Base-by-base conservation (phyloP, 495 filamentous ascomycete genomes). In the Aspergillus conjunctus region DNA sequence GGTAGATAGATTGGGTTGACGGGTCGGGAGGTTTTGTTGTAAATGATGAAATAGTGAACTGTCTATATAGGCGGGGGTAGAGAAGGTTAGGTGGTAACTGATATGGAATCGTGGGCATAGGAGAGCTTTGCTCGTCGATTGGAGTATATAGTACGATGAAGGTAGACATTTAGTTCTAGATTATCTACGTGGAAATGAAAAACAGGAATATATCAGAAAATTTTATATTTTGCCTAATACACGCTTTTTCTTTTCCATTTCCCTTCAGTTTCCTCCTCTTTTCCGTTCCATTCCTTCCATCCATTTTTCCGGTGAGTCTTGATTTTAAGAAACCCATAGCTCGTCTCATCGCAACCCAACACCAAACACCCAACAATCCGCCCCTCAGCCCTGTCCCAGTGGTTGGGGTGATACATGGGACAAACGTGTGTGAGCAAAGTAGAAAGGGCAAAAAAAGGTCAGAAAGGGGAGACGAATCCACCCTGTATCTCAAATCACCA, bases 191-290 rank as follows among this genome's bases (percentile, higher is more conserved):
- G 2, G 49, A 9, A 20, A 20, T 12, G 2, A 54, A 12, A 11
- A 37, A 49, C n/a, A 30, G 22, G 10, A 20, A 20, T 11, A 45
- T 18, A 20, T 46, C 5, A 48, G 39, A 48, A 26, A 26, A 17
- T 48, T 48, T 56, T 56, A 46, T 56, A 45, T 56, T 56, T 48
- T 43, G 31, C 54, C 54, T 56, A 48, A 46, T 30, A 32, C 54
- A 46, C 20, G 41, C 54, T 56, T 56, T 56, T 56, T 33, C 18
- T 21, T 22, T 43, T 33, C 21, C 11, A 43, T 43, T 6, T 55
- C 22, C 5, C 14, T n/a, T 26, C 33, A 18, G 8, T 44, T 55
- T 2, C 34, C 21, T 43, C 22, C 37, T 21, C 26, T 26, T 26
- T 26, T 26, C 26, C 26, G 2, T 26, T 26, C 2, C 26, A 26